phyloP scores from a whole-genome alignment of 805 yeast genomes.

The Candida coquimbonensis region DNA sequence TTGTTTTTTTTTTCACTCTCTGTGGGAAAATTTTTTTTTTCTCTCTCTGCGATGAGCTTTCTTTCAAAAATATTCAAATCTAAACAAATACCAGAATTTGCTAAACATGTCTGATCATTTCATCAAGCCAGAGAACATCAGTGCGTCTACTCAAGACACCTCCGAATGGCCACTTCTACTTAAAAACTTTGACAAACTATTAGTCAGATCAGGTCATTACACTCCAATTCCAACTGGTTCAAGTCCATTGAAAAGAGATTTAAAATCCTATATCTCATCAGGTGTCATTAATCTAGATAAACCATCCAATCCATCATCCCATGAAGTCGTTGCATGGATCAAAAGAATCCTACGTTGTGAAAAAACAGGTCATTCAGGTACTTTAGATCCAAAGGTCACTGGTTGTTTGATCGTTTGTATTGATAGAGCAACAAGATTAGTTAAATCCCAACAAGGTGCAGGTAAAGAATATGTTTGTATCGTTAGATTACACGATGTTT shows the following conservation, averaged over 20 bases:
- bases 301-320: conserved; percentile 97
- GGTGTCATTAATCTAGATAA: conserved; percentile 98
- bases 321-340: conserved; percentile 99
- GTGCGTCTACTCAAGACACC: conserved; percentile 70
- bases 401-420: conserved; percentile 98
- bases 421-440: conserved; percentile 96
- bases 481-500: conserved; percentile 88
- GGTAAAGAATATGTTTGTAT: conserved; percentile 99
- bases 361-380: conserved; percentile 98
- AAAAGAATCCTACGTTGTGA: conserved; percentile 92
- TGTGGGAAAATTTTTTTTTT: neutral
- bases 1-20: no score
- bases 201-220: conserved; percentile 94
- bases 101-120: conserved; percentile 41
- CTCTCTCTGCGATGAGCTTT: conserved; percentile 7
- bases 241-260: conserved; percentile 90
- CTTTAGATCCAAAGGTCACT: conserved; percentile 97
- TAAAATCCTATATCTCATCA: conserved; percentile 80
- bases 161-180: conserved; percentile 93
- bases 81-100: no score
- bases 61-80: no score
- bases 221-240: conserved; percentile 96
- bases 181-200: conserved; percentile 87
- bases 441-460: conserved; percentile 98
- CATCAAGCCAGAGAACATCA: conserved; percentile 82